phyloP scores from a whole-genome alignment of 495 filamentous ascomycete species.

The Hyaloscypha variabilis region DNA sequence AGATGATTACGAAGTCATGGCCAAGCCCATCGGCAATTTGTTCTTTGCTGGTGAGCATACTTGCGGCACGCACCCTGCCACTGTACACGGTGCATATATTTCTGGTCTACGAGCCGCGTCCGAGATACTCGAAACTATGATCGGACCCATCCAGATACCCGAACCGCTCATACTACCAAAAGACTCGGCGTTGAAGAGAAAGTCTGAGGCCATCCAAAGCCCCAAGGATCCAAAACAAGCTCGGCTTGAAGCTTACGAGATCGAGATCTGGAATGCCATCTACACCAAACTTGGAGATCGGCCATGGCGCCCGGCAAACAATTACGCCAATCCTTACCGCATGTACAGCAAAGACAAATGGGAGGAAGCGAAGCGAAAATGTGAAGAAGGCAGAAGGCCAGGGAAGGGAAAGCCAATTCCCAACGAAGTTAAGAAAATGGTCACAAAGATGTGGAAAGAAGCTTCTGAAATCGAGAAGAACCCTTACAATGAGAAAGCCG shows the following conservation, averaged over 20 bases:
- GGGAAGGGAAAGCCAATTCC: conserved; percentile 68
- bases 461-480: conserved; percentile 65
- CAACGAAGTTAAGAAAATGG: conserved; percentile 80
- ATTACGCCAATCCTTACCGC: conserved; percentile 72
- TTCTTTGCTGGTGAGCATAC: conserved; percentile 98
- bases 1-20: conserved; percentile 94
- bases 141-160: conserved; percentile 80
- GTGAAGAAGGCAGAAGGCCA: conserved; percentile 66
- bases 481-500: conserved; percentile 75
- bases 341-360: conserved; percentile 82
- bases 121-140: conserved; percentile 75
- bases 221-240: conserved; percentile 51
- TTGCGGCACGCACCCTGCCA: conserved; percentile 92
- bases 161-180: conserved; percentile 74
- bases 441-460: conserved; percentile 89
- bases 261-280: conserved; percentile 70
- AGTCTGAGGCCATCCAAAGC: conserved; percentile 37
- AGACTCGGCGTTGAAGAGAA: conserved; percentile 54
- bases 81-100: conserved; percentile 95
- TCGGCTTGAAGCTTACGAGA: conserved; percentile 69
- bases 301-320: conserved; percentile 68
- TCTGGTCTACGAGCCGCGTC: conserved; percentile 87
- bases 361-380: conserved; percentile 70
- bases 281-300: conserved; percentile 70
- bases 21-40: conserved; percentile 79